Base-by-base conservation (phyloP, 1,284 basidiomycete genomes). In the Trichosporon sp. region DNA sequence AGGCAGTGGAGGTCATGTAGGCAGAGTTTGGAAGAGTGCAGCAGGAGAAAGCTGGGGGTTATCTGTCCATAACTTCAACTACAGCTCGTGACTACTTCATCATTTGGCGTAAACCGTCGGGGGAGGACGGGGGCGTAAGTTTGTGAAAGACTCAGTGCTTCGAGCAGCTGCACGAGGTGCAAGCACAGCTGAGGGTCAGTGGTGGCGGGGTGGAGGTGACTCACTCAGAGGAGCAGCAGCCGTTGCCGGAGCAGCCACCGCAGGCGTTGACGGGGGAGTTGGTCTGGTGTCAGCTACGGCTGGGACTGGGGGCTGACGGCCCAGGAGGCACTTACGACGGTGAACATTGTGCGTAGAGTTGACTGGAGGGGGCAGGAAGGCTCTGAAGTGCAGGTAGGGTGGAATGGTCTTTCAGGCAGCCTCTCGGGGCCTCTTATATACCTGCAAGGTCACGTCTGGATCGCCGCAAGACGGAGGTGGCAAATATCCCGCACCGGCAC, bases 221-320 rank as follows among this genome's bases (percentile, higher is more conserved):
- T 60, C 23, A 60, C 56, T 31, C 18, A 21, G 56, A 60, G 18
- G 56, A 29, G 56, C 56, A 60, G 56, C 56, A 60, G 27, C 29
- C 29, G 56, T 60, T 60, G 56, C 56, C 56, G 56, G 56, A 25
- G 31, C 56, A 60, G 56, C 56, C 56, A n/a, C 56, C 56, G 56
- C 56, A 60, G 27, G 56, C 56, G 27, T 60, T 60, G 27, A 31
- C 15, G 15, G 56, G 56, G 29, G 56, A 31, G 27, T 18, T 31
- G 29, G 56, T 60, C 56, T 60, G 27, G 1, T 5, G 56, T 60
- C 31, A 60, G 56, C 29, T 34, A 23, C 9, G 21, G 9, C 56
- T 60, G 56, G 8, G 56, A 31, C 27, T 60, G 27, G 56, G 27
- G 56, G 29, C 15, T 13, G 18, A n/a, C 11, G 21, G 23, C 8